Conservation (phyloP, 805 yeast genomes). For the Saturnispora saitoi region DNA sequence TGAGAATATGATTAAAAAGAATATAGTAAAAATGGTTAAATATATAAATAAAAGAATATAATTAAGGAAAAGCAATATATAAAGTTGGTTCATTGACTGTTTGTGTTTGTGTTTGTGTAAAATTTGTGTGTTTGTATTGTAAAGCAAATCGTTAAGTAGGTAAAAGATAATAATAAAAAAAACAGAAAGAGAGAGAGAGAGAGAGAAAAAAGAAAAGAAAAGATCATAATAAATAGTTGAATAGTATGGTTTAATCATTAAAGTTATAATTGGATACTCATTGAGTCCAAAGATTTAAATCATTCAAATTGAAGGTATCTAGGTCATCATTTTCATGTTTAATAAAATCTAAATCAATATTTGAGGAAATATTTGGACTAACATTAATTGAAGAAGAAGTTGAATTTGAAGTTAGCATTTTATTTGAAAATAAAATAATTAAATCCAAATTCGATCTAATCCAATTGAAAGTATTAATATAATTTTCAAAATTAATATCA, state of each 20-base stretch:
- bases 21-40: no score
- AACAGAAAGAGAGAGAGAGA: no score
- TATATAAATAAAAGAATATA: no score
- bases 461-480: constrained; percentile 3
- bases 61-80: no score
- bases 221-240: neutral
- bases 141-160: neutral
- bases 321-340: neutral
- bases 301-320: neutral
- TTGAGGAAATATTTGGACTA: constrained; percentile 2
- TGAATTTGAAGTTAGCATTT: constrained; percentile 1
- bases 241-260: neutral
- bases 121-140: no score
- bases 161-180: no score
- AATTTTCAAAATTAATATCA: constrained; percentile 2
- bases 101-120: no score
- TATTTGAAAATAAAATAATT: constrained; percentile 6
- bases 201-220: neutral
- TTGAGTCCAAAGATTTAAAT: neutral
- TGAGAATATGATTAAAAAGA: no score
- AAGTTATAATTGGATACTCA: no score
- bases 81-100: no score
- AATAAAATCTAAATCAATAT: neutral
- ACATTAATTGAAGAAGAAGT: neutral
- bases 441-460: constrained; percentile 9